phyloP scores from a whole-genome alignment of 495 filamentous ascomycete genomes.

The Tetracladium marchalianum region DNA sequence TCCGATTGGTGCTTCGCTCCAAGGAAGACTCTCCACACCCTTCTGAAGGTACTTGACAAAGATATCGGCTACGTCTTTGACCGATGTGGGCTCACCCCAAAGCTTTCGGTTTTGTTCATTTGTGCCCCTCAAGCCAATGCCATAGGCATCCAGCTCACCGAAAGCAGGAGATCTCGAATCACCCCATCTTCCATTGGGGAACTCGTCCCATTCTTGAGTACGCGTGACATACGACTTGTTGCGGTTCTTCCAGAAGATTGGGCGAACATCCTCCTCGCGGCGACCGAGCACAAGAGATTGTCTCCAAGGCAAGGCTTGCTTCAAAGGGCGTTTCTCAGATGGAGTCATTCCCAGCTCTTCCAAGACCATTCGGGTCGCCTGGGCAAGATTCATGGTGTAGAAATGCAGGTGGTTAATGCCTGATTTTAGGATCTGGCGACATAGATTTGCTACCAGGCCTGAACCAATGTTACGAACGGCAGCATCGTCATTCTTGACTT shows the following conservation, averaged over 20 bases:
- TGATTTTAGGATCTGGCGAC: slow-evolving; percentile 65
- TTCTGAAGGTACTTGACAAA: slow-evolving; percentile 78
- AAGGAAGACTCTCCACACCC: slow-evolving; percentile 74
- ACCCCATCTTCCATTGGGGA: slow-evolving; percentile 98
- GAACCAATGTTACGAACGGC: slow-evolving; percentile 88
- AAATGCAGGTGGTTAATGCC: slow-evolving; percentile 92
- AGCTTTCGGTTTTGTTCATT: slow-evolving; percentile 94
- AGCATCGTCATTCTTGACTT: slow-evolving; percentile 92
- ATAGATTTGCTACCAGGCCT: slow-evolving; percentile 84
- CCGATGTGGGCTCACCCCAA: slow-evolving; percentile 77
- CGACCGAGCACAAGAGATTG: slow-evolving; percentile 84
- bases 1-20: slow-evolving; percentile 85
- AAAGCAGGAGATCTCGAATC: slow-evolving; percentile 96
- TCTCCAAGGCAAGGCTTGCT: slow-evolving; percentile 87
- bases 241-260: slow-evolving; percentile 98
- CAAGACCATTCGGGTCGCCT: slow-evolving; percentile 86
- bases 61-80: slow-evolving; percentile 70
- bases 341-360: slow-evolving; percentile 79
- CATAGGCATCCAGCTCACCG: slow-evolving; percentile 92
- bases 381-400: slow-evolving; percentile 98
- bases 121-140: slow-evolving; percentile 88
- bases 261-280: slow-evolving; percentile 88
- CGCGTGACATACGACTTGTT: slow-evolving; percentile 91
- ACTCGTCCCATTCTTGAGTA: slow-evolving; percentile 98
- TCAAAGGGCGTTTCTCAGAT: slow-evolving; percentile 61